phyloP scores from a whole-genome alignment of 208 protist species.

The Leishmania guyanensis region DNA sequence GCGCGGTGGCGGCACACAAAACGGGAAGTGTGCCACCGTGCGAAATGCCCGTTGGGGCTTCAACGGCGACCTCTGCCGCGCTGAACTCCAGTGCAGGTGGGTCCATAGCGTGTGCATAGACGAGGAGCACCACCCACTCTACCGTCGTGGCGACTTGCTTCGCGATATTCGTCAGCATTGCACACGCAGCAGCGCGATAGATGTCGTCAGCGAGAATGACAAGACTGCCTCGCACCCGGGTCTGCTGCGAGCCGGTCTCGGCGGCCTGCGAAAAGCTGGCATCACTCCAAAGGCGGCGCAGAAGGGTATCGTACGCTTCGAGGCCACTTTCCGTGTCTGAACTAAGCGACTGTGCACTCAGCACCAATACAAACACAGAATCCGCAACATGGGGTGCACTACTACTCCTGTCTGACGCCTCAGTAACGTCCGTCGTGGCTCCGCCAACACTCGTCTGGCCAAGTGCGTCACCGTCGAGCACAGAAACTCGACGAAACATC shows the following conservation, averaged over 20 bases:
- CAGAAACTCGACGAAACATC: conserved; percentile 24
- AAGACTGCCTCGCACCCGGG: conserved; percentile 11
- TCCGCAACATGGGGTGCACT: background rate
- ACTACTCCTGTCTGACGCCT: background rate
- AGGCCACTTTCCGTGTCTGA: conserved; percentile 6
- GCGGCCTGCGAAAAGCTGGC: background rate
- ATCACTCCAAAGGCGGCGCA: conserved; percentile 18
- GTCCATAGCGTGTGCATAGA: conserved; percentile 37
- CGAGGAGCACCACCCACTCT: conserved; percentile 31
- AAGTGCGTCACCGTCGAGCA: conserved; percentile 1
- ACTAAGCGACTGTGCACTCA: conserved; percentile 24
- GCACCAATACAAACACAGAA: conserved; percentile 29
- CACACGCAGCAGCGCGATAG: conserved; percentile 18
- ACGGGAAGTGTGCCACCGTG: conserved; percentile 36
- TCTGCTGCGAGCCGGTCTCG: background rate
- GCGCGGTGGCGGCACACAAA: conserved; percentile 58
- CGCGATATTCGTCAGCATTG: conserved; percentile 12
- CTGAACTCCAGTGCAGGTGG: conserved; percentile 62
- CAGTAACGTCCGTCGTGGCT: background rate
- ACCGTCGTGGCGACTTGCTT: conserved; percentile 10
- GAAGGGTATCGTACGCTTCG: conserved; percentile 10
- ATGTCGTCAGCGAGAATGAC: conserved; percentile 26
- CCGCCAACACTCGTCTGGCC: background rate
- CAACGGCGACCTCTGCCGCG: conserved; percentile 28
- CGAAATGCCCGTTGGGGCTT: conserved; percentile 4